These are phyloP conservation scores for Nitzschia putrida DNA, from an alignment of 108 stramenopile species.

Conservation along the genomic window DNA sequence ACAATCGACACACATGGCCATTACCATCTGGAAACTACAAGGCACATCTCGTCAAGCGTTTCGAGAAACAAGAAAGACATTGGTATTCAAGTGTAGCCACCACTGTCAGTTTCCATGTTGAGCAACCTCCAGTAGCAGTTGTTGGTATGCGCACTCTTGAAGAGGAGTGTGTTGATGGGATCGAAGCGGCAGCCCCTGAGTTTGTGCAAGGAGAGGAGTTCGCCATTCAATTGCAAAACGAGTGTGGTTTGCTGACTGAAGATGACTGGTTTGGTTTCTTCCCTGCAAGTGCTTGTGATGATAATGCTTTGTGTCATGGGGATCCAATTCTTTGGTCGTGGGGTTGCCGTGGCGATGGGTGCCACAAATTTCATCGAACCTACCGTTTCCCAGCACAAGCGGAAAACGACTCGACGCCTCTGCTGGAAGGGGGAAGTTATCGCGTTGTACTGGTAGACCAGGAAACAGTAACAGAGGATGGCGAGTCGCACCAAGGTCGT, in stretches of 20 bases:
- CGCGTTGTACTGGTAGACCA: constrained; percentile 6
- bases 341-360: neutral
- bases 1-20: constrained; percentile 23
- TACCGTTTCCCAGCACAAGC: neutral
- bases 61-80: neutral
- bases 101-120: neutral
- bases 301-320: constrained; percentile 2
- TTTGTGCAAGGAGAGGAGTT: constrained; percentile 9
- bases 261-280: constrained; percentile 19
- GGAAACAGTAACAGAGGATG: neutral
- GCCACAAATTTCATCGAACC: neutral
- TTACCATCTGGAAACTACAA: constrained; percentile 7
- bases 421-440: neutral
- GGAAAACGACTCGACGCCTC: neutral
- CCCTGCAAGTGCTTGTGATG: neutral
- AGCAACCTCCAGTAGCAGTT: neutral
- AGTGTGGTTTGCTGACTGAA: constrained; percentile 1
- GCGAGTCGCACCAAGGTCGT: neutral
- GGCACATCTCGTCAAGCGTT: constrained; percentile 14
- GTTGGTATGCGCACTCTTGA: neutral
- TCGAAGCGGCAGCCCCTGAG: neutral
- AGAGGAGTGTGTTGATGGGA: neutral
- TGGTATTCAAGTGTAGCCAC: constrained; percentile 4
- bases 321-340: constrained; percentile 14
- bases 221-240: constrained; percentile 4